Percentiles rank a stretch among this genome's conserved stretches.
Evolutionary conservation across 1,139 yeast species (phyloP).

Genomic region (Kurtzmaniella quercitrusa): DNA sequence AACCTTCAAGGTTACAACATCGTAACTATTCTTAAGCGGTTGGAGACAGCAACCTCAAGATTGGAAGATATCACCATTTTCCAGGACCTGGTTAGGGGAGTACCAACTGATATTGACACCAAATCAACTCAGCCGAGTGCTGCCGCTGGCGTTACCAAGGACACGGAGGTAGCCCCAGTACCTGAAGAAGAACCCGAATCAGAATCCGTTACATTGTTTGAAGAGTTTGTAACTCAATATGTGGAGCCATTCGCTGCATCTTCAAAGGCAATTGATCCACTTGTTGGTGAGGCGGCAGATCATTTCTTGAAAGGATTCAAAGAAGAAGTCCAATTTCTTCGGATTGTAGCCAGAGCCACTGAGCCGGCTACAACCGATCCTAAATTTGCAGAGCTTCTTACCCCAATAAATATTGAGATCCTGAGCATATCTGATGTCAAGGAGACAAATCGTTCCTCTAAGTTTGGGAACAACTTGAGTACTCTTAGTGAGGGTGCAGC

Average conservation of each 20-base stretch:
- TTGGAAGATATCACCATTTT: conserved; percentile 83
- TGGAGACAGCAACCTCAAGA: conserved; percentile 92
- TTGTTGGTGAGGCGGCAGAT: conserved; percentile 59
- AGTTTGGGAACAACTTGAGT: conserved; percentile 66
- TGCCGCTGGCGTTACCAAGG: not conserved
- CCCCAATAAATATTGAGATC: conserved; percentile 65
- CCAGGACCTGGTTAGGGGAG: conserved; percentile 50
- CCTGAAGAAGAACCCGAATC: conserved; percentile 8
- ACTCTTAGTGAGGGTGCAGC: conserved; percentile 88
- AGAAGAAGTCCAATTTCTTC: conserved; percentile 56
- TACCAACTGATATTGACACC: conserved; percentile 8
- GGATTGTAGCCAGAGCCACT: conserved; percentile 54
- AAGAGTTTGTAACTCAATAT: conserved; percentile 45
- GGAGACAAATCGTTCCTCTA: conserved; percentile 69
- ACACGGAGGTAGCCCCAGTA: conserved; percentile 8
- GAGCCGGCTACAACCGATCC: conserved; percentile 62
- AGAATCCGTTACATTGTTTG: conserved; percentile 50
- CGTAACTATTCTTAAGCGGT: conserved; percentile 74
- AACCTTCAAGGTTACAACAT: conserved; percentile 77
- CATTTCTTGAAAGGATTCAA: conserved; percentile 56
- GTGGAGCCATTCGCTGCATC: conserved; percentile 58
- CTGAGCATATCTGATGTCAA: conserved; percentile 58
- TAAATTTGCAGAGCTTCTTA: conserved; percentile 52
- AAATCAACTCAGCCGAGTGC: conserved; percentile 5
- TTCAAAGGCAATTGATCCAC: conserved; percentile 59